Conservation (phyloP, 345 rosid species). For the Zanthoxylum bungeanum region DNA sequence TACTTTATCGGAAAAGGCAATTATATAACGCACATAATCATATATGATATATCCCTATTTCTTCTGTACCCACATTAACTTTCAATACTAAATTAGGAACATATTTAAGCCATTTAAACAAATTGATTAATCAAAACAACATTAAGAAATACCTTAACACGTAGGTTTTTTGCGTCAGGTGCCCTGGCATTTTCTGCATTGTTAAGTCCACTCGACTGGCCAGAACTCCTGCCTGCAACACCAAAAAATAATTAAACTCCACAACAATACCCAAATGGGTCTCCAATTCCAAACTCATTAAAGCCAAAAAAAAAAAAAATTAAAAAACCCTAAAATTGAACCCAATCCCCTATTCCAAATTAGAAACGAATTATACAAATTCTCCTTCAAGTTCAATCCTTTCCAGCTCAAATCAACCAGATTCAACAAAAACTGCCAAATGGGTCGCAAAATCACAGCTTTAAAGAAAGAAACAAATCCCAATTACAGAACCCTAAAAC, state of each 20-base stretch:
- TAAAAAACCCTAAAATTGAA: neutral
- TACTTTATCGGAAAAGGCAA: neutral
- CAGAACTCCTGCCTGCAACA: constrained; percentile 61
- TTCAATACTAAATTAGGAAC: neutral
- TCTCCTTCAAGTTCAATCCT: neutral
- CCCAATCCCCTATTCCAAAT: neutral
- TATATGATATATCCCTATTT: neutral
- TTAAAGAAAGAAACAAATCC: constrained; percentile 11
- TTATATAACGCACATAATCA: neutral
- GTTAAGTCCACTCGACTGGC: constrained; percentile 54
- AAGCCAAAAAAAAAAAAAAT: neutral
- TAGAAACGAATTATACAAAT: neutral
- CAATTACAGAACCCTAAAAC: neutral
- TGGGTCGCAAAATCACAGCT: constrained; percentile 14
- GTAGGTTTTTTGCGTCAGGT: constrained; percentile 70
- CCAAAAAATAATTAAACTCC: constrained; percentile 11
- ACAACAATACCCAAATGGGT: constrained; percentile 17
- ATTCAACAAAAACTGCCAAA: constrained; percentile 13
- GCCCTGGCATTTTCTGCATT: constrained; percentile 43
- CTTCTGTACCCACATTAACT: neutral
- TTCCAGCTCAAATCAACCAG: neutral
- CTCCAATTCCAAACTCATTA: constrained; percentile 6
- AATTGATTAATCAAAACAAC: neutral
- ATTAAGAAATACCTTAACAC: constrained; percentile 65
- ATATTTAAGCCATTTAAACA: neutral